Base-by-base conservation (phyloP, 2,329 filamentous ascomycete genomes). In the Xylariaceae sp. region DNA sequence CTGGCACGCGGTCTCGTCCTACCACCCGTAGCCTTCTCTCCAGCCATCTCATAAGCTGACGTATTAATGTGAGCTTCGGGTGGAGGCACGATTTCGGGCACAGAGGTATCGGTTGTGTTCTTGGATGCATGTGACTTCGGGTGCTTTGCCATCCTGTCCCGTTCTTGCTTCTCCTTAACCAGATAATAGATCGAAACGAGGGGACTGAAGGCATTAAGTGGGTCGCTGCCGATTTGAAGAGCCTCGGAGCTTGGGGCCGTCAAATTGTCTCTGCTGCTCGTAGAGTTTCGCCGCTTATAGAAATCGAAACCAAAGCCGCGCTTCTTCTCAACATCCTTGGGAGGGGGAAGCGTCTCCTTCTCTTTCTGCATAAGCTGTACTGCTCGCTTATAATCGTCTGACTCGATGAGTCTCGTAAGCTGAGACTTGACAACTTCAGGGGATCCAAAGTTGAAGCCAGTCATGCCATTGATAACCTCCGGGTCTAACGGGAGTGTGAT, bases 371-470 rank as follows among this genome's bases (percentile, higher is more conserved):
- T 83, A 10, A 87, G 76, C 57, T 86, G 84, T n/a, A 96, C 80
- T 4, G 91, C 92, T 60, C 87, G 85, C 69, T 96, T 91, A 67
- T 99, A 99, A 47, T 97, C 93, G 5, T 96, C 92, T 0, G 92
- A 97, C 68, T 95, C 89, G 61, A 99, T 83, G n/a, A 92, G 84
- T 64, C 88, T 89, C 8, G 86, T 89, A 49, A 99, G 82, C 71
- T 97, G 90, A 2, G 84, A 78, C 58, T 84, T 87, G 70, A 99
- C 97, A 58, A 85, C 84, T 56, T 97, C 92, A 1, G 91, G 83
- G 0, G 90, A 83, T 0, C 94, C 94, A 76, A 97, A 99, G 73
- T 97, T 96, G 73, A 99, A 99, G 2, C 94, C 94, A 23, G 92
- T 95, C 94, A 99, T 99, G 67, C 90, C 92, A 53, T 90, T 85